A percentile compares a stretch with the other conserved stretches of the same genome.
These are phyloP conservation scores for Lasiosphaeria miniovina DNA, from an alignment of 495 filamentous ascomycete species.

Conservation along the genomic window DNA sequence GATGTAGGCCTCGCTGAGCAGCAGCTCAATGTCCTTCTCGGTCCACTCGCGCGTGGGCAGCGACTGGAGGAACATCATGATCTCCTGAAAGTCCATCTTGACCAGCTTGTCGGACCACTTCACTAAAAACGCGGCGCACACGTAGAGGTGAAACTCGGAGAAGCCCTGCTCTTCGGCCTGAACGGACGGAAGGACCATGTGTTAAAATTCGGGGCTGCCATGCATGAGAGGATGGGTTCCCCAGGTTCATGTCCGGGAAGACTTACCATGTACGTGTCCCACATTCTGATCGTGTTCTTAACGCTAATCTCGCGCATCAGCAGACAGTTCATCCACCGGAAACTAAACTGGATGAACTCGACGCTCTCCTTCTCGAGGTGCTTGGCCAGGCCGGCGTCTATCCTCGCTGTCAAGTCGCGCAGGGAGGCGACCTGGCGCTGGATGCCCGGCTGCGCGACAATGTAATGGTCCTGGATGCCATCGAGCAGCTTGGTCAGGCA, in stretches of 20 bases:
- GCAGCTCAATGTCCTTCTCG: conserved; percentile 93
- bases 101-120: conserved; percentile 95
- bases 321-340: conserved; percentile 99
- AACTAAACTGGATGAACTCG: conserved; percentile 99
- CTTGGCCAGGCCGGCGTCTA: conserved; percentile 78
- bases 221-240: neutral
- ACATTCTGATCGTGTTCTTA: conserved; percentile 95
- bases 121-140: conserved; percentile 97
- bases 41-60: conserved; percentile 94
- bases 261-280: conserved; percentile 96
- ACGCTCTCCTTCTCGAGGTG: conserved; percentile 87
- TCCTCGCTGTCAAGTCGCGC: conserved; percentile 82
- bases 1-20: conserved; percentile 93
- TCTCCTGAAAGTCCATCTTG: conserved; percentile 97
- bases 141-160: conserved; percentile 95
- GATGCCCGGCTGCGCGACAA: conserved; percentile 94
- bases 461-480: conserved; percentile 98
- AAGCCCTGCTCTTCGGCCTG: conserved; percentile 98
- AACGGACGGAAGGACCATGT: conserved; percentile 4
- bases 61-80: conserved; percentile 99
- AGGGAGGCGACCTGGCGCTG: conserved; percentile 87
- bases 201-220: conserved; percentile 2
- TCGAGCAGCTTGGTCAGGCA: conserved; percentile 94
- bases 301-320: conserved; percentile 97
- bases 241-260: neutral